Percentiles rank a stretch among this genome's conserved stretches.
These are phyloP conservation scores for Annona cherimola DNA, from an alignment of 164 flowering plant species.

Conservation along the genomic window DNA sequence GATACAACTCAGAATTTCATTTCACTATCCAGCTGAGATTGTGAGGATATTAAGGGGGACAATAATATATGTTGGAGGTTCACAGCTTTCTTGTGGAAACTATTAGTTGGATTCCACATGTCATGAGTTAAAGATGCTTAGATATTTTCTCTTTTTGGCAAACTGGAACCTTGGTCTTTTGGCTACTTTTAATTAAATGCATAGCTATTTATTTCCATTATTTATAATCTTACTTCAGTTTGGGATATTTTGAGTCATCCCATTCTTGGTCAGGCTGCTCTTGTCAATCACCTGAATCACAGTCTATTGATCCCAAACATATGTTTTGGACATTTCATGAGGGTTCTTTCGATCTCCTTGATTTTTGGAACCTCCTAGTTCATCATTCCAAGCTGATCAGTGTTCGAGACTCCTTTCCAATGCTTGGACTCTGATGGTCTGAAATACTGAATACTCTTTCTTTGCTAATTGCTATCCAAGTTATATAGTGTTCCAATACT, in stretches of 20 bases:
- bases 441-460: background rate
- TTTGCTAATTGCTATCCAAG: too few relatives aligned
- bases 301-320: background rate
- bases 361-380: background rate
- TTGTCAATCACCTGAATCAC: background rate
- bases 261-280: background rate
- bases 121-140: background rate
- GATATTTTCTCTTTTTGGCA: background rate
- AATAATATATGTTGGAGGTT: background rate
- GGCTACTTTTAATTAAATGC: background rate
- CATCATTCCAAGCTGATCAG: background rate
- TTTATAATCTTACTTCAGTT: background rate
- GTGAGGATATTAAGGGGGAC: too few relatives aligned
- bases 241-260: background rate
- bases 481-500: too few relatives aligned
- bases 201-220: background rate
- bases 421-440: background rate
- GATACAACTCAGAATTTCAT: too few relatives aligned
- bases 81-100: background rate
- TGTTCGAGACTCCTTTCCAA: background rate
- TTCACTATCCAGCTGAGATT: too few relatives aligned
- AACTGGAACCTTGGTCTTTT: background rate
- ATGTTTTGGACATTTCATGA: background rate
- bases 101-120: background rate
- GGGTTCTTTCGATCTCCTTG: background rate